Evolutionary conservation across 768 basidiomycete genomes (phyloP), one percentile per base, ranked within the genome.

Genomic region (Mycena sanguinolenta): DNA sequence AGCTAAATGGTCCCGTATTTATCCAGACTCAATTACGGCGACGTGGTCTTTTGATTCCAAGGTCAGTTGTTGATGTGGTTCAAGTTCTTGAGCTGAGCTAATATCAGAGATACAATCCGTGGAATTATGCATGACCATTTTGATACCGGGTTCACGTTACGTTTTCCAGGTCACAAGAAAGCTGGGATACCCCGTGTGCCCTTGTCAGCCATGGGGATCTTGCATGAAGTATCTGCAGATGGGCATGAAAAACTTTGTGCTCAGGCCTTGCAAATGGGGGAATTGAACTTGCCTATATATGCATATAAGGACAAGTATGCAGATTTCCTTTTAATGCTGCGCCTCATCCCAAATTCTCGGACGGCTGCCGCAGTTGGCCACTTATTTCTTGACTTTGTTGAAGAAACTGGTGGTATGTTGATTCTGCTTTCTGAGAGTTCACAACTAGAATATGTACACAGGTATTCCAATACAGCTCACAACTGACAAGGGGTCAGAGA

Each of bases 361-460:
- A 68, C 70, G 4, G 66, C 72, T 10, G 72, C 58, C 17, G 73
- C 75, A 14, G 64, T 81, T 36, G 81, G 76, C 17, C 81, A 83
- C 74, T 49, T 80, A 1, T 81, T 73, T 62, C 75, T 82, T 42
- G 82, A 83, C 67, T 72, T 82, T n/a, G 36, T 82, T 17, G 75
- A 79, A 30, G 69, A 76, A 30, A 58, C 49, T 57, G 75, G 73
- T 27, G 75, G 79, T 80, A 30, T 19, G 75, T 60, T 53, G 12
- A 28, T 32, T 32, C 42, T 44, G 14, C 21, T 34, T 34, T 21
- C 2, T 55, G 19, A 44, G 16, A 0, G 28, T 21, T 55, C 19
- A 34, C 14, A 13, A 13, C 14, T 16, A 32, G 17, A 19, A 44
- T 44, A 44, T 17, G 19, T 44, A 19, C 5, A 13, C 65, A 80